Evolutionary conservation across 2,329 filamentous ascomycete species (phyloP), one percentile per base, ranked within the genome.

Genomic region (Xylaria multiplex): DNA sequence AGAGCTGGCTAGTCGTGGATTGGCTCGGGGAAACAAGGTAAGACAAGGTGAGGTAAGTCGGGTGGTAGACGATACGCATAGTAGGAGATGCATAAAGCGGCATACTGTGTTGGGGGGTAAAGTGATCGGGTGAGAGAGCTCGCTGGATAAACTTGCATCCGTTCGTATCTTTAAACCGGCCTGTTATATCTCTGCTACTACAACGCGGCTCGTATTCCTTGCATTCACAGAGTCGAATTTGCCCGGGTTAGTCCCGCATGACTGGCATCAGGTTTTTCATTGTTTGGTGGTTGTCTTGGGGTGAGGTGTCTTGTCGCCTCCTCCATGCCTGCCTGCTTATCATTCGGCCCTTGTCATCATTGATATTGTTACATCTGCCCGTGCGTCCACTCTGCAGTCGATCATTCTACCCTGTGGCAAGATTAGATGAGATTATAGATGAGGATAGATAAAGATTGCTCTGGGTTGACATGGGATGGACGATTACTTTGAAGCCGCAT

Each of bases 351-450:
- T 30, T 32, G 27, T 35, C 14, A 8, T 53, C n/a, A 14, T 32
- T 35, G 32, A 32, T 6, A 11, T 52, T 24, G 27, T 43, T 32
- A 7, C 16, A 30, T 8, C 35, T 48, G 30, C 64, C 61, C 30
- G 57, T 64, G 61, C 56, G 52, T 24, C 16, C 7, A 6, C 46
- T 48, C 30, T 48, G 50, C 27, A 52, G 65, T 27, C 52, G 65
- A 67, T 67, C 60, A 57, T 22, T 54, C 40, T 13, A 0, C 22
- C 45, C 50, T 55, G 50, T 30, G 32, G 55, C 42, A 56, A 52
- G 27, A 60, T 64, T 42, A 27, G 32, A 62, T 50, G 43, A 56
- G 24, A 66, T 45, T 30, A 30, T 11, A 56, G 42, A 56, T 50
- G 24, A 16, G 45, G 53, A 45, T 59, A 14, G 14, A 30, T 19